Base-by-base conservation (phyloP, 2,329 filamentous ascomycete genomes). In the Venturia effusa region DNA sequence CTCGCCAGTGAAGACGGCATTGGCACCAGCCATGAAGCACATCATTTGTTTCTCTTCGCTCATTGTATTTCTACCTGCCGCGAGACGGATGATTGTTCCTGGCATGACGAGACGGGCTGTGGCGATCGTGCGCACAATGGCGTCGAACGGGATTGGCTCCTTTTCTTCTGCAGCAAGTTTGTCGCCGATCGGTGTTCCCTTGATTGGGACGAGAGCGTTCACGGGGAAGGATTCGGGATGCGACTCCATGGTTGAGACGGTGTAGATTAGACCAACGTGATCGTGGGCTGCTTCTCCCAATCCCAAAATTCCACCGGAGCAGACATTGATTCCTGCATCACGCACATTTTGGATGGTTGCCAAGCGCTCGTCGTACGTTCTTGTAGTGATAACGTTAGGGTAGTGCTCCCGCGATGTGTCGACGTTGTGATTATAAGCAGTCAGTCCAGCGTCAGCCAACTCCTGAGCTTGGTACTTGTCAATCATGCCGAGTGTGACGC, bases 401-500 rank as follows among this genome's bases (percentile, higher is more conserved):
- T 96, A 96, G 75, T 91, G 91, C 77, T 96, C 92, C 68, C 92
- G 84, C 64, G 87, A 91, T 1, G 92, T 96, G 76, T 96, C 92
- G 68, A 96, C 82, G 73, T 96, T 96, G 81, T 96, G 92, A 77
- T 96, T 96, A 77, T 96, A 96, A 0, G 92, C 92, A 19, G 92
- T 96, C 70, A 96, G 77, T 0, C 92, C 92, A 0, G 91, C 92
- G 1, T 85, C 85, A 73, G 91, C 92, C 68, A 96, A 82, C 77
- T 94, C 89, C 71, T 84, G 83, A 34, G 92, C 92, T 79, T 96
- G 91, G 68, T 81, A 80, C 6, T 80, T 82, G 74, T 96, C 90
- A 69, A 96, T 91, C 92, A 96, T 96, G 69, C 92, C 92, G 24
- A 96, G 82, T 1, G 92, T 96, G n/a, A 96, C 92, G 74, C 92